These are phyloP conservation scores for Gymnopus androsaceus DNA, from an alignment of 1,284 basidiomycete genomes.

Conservation along the genomic window DNA sequence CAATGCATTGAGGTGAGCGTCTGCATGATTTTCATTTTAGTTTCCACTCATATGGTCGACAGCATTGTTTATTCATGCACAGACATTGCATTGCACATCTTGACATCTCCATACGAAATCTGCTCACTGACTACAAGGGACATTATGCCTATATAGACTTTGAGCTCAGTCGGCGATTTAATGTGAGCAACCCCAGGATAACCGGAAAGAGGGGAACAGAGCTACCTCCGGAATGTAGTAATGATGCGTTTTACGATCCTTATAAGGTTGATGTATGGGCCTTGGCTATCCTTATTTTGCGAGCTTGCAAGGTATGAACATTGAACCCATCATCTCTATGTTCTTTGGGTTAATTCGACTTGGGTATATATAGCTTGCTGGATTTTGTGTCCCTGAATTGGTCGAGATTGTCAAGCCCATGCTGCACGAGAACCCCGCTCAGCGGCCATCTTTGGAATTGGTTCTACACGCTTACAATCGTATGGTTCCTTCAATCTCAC, in stretches of 20 bases:
- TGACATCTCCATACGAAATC: conserved; percentile 69
- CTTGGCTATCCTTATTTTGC: conserved; percentile 60
- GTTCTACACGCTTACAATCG: conserved; percentile 54
- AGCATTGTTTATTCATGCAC: conserved; percentile 75
- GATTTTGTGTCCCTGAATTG: conserved; percentile 58
- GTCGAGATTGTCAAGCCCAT: conserved; percentile 55
- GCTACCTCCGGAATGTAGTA: conserved; percentile 68
- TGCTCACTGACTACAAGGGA: conserved; percentile 63
- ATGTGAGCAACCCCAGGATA: conserved; percentile 38
- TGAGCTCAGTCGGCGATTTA: conserved; percentile 61
- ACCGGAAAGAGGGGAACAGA: conserved; percentile 55
- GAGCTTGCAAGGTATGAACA: conserved; percentile 59
- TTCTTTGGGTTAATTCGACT: conserved; percentile 8
- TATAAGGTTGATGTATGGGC: conserved; percentile 76
- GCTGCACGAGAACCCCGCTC: conserved; percentile 50
- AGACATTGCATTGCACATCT: conserved; percentile 63
- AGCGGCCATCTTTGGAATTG: conserved; percentile 50
- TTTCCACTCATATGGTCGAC: conserved; percentile 9
- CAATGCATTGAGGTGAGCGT: conserved; percentile 64
- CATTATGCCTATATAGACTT: conserved; percentile 74
- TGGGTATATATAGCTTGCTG: conserved; percentile 44
- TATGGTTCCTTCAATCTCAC: conserved; percentile 38
- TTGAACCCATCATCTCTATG: conserved; percentile 1
- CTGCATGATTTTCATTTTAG: neutral
- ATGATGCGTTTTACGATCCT: conserved; percentile 51